Conservation (phyloP, 176 grass and related monocot species). For the Stipa capillata region DNA sequence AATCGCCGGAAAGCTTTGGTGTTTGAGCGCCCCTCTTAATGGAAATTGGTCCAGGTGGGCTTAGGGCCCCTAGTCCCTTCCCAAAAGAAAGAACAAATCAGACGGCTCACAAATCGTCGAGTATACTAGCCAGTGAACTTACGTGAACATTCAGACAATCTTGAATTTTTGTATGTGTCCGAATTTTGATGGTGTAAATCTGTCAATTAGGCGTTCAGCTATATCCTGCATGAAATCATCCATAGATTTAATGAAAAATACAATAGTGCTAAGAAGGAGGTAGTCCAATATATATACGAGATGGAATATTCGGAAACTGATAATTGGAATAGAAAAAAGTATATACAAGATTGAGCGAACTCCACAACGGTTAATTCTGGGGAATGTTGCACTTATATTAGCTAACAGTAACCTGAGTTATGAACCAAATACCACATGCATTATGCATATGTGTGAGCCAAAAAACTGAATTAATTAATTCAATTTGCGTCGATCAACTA, state of each 20-base stretch:
- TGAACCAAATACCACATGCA: background rate
- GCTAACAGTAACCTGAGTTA: background rate
- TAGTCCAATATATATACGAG: no score
- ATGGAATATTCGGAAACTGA: background rate
- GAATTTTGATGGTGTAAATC: no score
- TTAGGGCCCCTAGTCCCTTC: no score
- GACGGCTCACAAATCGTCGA: no score
- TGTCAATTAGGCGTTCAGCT: no score
- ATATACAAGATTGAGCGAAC: background rate
- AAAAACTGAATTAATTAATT: background rate
- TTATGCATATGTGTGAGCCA: background rate
- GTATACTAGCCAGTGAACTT: no score
- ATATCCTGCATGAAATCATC: background rate
- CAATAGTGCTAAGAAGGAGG: background rate
- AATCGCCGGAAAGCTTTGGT: no score
- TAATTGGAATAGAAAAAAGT: background rate
- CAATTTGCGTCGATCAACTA: background rate
- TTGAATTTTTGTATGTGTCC: no score
- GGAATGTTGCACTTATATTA: background rate
- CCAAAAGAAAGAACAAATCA: no score
- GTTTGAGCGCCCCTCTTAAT: no score
- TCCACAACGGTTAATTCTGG: background rate
- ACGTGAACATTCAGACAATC: no score
- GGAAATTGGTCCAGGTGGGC: no score
- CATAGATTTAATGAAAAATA: background rate